These are phyloP conservation scores for Colletotrichum navitas DNA, from an alignment of 2,329 filamentous ascomycete species.

Conservation along the genomic window DNA sequence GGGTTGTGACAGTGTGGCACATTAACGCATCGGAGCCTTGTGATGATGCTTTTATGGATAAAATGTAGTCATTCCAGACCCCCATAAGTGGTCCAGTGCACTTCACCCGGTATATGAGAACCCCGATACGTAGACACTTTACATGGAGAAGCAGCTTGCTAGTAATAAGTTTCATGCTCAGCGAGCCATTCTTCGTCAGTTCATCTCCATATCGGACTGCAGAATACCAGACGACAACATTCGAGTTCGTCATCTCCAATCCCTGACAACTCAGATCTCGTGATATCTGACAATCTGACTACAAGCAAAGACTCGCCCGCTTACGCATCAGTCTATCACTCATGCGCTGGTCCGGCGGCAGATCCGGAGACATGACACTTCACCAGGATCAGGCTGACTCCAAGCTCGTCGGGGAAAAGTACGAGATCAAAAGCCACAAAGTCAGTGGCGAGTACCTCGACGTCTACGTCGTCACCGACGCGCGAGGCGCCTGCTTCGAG, in stretches of 20 bases:
- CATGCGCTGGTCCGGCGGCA: neutral
- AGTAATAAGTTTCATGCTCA: neutral
- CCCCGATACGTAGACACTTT: too few relatives aligned
- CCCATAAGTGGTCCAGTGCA: too few relatives aligned
- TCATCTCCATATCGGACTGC: neutral
- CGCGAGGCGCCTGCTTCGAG: neutral
- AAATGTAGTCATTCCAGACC: too few relatives aligned
- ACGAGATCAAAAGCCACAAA: neutral
- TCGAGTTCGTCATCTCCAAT: neutral
- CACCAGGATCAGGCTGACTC: too few relatives aligned
- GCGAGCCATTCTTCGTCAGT: neutral
- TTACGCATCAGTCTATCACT: neutral
- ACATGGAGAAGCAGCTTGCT: neutral
- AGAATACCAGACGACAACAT: neutral
- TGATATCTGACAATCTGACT: neutral
- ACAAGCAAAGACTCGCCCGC: neutral
- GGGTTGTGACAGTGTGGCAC: too few relatives aligned
- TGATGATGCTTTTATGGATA: neutral
- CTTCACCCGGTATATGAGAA: too few relatives aligned
- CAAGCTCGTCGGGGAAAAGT: neutral
- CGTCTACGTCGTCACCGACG: constrained; percentile 13
- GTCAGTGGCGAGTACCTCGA: constrained; percentile 12
- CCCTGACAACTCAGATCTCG: neutral
- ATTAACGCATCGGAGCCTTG: too few relatives aligned
- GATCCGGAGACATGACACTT: neutral